phyloP scores from a whole-genome alignment of 306 rosid species.

The Gillenia trifoliata region DNA sequence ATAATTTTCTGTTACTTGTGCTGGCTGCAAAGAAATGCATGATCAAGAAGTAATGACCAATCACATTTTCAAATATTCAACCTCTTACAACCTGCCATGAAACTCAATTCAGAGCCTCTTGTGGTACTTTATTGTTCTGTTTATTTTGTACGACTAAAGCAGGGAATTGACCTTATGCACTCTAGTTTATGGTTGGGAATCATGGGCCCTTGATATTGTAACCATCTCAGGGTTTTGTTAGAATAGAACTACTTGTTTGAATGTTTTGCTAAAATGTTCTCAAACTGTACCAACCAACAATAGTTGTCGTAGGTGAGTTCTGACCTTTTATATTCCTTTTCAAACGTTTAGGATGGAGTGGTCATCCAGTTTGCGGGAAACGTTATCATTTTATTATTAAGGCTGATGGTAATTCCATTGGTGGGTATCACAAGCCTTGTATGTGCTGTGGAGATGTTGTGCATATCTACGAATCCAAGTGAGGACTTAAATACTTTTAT shows the following conservation, averaged over 20 bases:
- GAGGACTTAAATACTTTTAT: conserved; percentile 31
- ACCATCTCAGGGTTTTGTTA: not conserved
- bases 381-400: conserved; percentile 92
- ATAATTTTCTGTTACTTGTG: not conserved
- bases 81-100: not conserved
- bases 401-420: conserved; percentile 87
- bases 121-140: not conserved
- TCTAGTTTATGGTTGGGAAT: not conserved
- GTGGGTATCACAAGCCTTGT: conserved; percentile 95
- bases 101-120: not conserved
- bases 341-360: conserved; percentile 76
- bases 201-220: not conserved
- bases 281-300: not conserved
- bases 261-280: not conserved
- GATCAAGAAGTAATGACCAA: not conserved
- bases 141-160: not conserved
- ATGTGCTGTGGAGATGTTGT: conserved; percentile 94
- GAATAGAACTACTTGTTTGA: not conserved
- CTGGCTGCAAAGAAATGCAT: not conserved
- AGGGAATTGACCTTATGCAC: not conserved
- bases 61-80: not conserved
- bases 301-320: conserved; percentile 1
- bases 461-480: conserved; percentile 94
- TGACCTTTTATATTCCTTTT: conserved; percentile 7
- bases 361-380: conserved; percentile 87